Evolutionary conservation across 2,329 filamentous ascomycete species (phyloP).

Genomic region (Ophiostoma fasciatum): DNA sequence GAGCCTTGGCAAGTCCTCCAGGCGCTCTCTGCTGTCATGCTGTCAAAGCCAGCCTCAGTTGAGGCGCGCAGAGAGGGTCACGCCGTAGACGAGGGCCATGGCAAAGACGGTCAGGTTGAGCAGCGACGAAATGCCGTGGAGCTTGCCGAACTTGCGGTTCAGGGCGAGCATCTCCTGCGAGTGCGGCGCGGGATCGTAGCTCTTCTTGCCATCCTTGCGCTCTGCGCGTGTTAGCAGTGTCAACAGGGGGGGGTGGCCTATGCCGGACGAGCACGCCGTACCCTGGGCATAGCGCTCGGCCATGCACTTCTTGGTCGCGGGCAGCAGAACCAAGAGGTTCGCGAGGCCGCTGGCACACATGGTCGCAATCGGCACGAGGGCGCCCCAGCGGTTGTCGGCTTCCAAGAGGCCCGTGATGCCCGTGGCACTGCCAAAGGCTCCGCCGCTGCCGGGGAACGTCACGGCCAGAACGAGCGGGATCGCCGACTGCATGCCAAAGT

Average conservation of each 20-base stretch:
- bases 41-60: conserved; percentile 18
- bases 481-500: conserved; percentile 71
- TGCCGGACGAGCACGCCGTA: conserved; percentile 68
- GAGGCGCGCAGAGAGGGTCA: conserved; percentile 52
- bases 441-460: conserved; percentile 55
- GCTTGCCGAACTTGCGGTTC: conserved; percentile 61
- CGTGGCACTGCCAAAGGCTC: conserved; percentile 21
- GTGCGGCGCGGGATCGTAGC: conserved; percentile 63
- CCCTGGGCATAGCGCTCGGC: conserved; percentile 64
- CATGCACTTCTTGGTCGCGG: conserved; percentile 62
- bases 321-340: conserved; percentile 60
- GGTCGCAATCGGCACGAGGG: conserved; percentile 51
- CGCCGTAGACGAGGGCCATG: conserved; percentile 62
- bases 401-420: conserved; percentile 43
- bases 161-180: conserved; percentile 69
- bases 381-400: conserved; percentile 44
- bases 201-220: conserved; percentile 78
- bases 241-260: no score
- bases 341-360: conserved; percentile 56
- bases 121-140: conserved; percentile 72
- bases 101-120: conserved; percentile 60
- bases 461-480: conserved; percentile 59
- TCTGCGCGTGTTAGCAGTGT: conserved; percentile 32
- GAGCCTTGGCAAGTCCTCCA: no score
- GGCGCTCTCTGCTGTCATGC: neutral